Percentiles rank a stretch among this genome's conserved stretches.
Conservation (phyloP, 192 early-diverging fungal genomes). For the Funneliformis mosseae region DNA sequence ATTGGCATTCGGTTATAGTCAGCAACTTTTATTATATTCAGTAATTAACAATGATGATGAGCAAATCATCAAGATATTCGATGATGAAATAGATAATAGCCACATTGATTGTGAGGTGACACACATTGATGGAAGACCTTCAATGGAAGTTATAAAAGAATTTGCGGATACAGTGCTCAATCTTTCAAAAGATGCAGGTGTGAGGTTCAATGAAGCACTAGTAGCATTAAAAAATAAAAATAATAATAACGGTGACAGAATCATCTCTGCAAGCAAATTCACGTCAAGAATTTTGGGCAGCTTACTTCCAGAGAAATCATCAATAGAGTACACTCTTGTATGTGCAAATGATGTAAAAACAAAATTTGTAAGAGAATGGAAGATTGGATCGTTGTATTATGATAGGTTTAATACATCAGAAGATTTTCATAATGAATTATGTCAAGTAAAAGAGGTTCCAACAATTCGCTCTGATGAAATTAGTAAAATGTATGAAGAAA, state of each 20-base stretch:
- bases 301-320: not conserved
- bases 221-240: too few species aligned
- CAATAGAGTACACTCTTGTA: too few species aligned
- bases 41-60: not conserved
- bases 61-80: conserved; percentile 2
- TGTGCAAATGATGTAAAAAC: too few species aligned
- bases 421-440: not conserved
- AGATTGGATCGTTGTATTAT: not conserved
- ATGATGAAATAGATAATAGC: not conserved
- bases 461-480: too few species aligned
- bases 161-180: not conserved
- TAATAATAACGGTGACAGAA: not conserved
- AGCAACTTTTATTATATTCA: conserved; percentile 1
- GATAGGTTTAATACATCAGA: not conserved
- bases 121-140: not conserved
- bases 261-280: not conserved
- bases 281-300: not conserved
- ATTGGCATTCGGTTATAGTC: not conserved
- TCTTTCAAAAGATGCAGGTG: not conserved
- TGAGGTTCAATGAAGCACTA: not conserved
- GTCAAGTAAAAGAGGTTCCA: not conserved
- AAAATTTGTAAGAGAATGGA: not conserved
- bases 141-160: not conserved
- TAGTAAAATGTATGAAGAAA: too few species aligned
- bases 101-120: conserved; percentile 8